Evolutionary conservation across 345 rosid species (phyloP).

Genomic region (Hypericum androsaemum): DNA sequence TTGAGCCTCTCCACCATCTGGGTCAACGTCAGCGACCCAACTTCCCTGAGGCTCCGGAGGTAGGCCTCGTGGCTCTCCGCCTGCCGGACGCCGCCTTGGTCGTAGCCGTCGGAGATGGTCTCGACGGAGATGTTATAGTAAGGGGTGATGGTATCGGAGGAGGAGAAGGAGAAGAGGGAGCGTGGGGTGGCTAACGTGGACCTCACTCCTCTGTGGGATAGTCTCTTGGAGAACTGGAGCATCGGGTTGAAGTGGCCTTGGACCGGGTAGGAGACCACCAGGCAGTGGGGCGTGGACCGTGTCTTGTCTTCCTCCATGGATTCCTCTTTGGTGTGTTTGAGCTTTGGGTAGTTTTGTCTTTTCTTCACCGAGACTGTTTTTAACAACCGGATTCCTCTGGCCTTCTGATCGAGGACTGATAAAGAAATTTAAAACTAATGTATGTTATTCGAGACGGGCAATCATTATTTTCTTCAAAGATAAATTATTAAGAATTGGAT

Average conservation of each 20-base stretch:
- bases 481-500: no score
- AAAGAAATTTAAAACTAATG: no score
- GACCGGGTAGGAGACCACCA: background rate
- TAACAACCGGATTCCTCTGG: no score
- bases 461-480: no score
- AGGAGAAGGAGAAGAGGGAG: background rate
- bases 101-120: background rate
- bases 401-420: no score
- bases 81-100: no score
- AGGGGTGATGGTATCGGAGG: background rate
- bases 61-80: background rate
- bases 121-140: background rate
- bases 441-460: no score
- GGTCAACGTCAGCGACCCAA: background rate
- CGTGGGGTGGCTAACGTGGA: background rate
- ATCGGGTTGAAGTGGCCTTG: slow-evolving; percentile 4
- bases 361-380: no score
- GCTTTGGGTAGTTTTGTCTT: no score
- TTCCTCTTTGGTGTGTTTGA: no score
- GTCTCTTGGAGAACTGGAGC: background rate
- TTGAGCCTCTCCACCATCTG: background rate
- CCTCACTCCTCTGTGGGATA: background rate
- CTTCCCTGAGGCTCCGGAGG: background rate
- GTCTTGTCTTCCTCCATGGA: no score
- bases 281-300: background rate